phyloP scores from a whole-genome alignment of 306 rosid genomes.

The Cotoneaster glaucophyllus region DNA sequence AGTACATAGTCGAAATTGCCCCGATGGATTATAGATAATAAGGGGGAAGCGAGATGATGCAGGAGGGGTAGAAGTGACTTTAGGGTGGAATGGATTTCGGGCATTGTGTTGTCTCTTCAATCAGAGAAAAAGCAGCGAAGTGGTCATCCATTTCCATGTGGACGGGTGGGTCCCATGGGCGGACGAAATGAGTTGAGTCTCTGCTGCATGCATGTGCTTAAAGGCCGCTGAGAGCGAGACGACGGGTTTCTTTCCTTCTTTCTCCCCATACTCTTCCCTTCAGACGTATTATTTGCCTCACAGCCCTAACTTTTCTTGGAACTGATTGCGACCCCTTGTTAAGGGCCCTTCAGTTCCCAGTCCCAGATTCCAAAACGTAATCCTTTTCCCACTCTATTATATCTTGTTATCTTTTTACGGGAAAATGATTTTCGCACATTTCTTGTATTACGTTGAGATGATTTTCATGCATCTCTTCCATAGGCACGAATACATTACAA shows the following conservation, averaged over 20 bases:
- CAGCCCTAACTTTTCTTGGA: conserved; percentile 4
- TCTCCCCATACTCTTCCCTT: conserved; percentile 22
- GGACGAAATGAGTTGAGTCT: neutral
- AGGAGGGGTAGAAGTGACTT: conserved; percentile 15
- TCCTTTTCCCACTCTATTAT: neutral
- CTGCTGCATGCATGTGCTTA: conserved; percentile 64
- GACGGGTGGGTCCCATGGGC: conserved; percentile 40
- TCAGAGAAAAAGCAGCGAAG: conserved; percentile 3
- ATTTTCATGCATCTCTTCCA: neutral
- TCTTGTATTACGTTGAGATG: neutral
- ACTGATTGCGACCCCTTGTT: conserved; percentile 31
- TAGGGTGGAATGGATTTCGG: neutral
- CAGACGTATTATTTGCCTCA: conserved; percentile 12
- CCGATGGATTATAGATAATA: neutral
- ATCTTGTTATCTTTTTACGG: neutral
- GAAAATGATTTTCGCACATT: neutral
- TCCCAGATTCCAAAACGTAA: neutral
- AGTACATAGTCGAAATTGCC: conserved; percentile 3
- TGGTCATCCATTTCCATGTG: neutral
- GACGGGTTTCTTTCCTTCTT: neutral
- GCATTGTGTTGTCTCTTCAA: conserved; percentile 28
- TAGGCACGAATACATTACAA: too few species aligned
- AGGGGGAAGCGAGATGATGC: neutral
- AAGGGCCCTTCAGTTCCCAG: neutral
- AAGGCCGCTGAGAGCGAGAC: conserved; percentile 1